These are phyloP conservation scores for Conticribra guillardii DNA, from an alignment of 108 stramenopile genomes.

Conservation along the genomic window DNA sequence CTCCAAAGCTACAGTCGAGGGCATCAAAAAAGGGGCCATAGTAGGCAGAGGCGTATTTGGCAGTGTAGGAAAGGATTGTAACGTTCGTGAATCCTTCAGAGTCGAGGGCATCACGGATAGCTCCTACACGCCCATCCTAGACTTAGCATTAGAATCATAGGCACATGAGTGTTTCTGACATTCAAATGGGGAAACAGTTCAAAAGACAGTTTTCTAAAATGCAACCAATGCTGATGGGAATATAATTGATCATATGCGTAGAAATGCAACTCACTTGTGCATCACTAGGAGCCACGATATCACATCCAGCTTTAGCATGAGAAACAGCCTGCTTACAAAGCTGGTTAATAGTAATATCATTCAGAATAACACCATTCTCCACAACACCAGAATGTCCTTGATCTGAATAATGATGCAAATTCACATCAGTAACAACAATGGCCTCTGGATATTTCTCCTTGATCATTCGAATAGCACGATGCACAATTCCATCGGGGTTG, in stretches of 20 bases:
- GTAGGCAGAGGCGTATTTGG: conserved; percentile 98
- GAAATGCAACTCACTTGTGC: conserved; percentile 93
- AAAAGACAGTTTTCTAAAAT: no score
- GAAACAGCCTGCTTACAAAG: conserved; percentile 97
- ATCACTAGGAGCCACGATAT: conserved; percentile 96
- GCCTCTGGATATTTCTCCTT: conserved; percentile 91
- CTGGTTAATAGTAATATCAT: conserved; percentile 96
- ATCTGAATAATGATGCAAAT: conserved; percentile 96
- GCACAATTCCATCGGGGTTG: conserved; percentile 96
- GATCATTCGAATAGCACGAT: conserved; percentile 93
- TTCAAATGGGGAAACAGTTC: no score
- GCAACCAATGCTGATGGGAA: no score
- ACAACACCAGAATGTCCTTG: conserved; percentile 99
- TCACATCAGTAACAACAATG: conserved; percentile 94
- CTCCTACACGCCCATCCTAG: conserved; percentile 97
- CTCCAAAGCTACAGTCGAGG: conserved; percentile 93
- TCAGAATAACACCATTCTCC: conserved; percentile 93
- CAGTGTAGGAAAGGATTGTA: conserved; percentile 98
- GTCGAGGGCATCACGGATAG: conserved; percentile 97
- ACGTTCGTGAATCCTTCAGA: conserved; percentile 98
- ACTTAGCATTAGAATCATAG: no score
- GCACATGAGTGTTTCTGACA: no score
- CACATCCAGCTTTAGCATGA: conserved; percentile 95
- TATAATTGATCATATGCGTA: no score
- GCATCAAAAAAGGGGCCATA: conserved; percentile 99